Conservation (phyloP, 1,284 basidiomycete genomes). For the Trichosporon asahii region DNA sequence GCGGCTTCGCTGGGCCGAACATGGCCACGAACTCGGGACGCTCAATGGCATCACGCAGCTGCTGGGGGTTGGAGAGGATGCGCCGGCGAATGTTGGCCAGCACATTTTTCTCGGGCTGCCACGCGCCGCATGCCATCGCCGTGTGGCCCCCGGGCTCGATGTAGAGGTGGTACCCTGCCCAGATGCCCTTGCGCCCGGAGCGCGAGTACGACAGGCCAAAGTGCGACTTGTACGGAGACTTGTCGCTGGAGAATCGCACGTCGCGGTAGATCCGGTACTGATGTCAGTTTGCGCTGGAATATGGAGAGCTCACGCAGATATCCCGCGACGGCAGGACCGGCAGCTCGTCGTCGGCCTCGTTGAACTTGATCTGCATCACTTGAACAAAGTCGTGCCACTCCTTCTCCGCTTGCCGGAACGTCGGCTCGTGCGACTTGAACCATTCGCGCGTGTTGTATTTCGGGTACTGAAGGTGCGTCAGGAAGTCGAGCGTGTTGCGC, state of each 20-base stretch:
- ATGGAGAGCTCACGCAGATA: conserved; percentile 61
- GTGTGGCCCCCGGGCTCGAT: conserved; percentile 66
- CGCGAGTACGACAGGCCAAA: conserved; percentile 54
- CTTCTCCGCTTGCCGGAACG: conserved; percentile 74
- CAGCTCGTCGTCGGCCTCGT: conserved; percentile 71
- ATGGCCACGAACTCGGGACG: conserved; percentile 63
- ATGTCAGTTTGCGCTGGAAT: neutral
- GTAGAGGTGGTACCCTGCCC: conserved; percentile 48
- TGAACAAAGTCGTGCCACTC: conserved; percentile 84
- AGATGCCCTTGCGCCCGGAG: conserved; percentile 49
- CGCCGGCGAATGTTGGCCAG: conserved; percentile 68
- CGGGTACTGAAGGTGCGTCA: conserved; percentile 67
- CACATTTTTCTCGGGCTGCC: conserved; percentile 79
- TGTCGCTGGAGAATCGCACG: conserved; percentile 68
- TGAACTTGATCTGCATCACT: conserved; percentile 62
- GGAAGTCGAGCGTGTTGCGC: conserved; percentile 74
- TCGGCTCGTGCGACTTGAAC: conserved; percentile 63
- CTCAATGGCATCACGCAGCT: conserved; percentile 65
- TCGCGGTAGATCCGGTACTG: conserved; percentile 54
- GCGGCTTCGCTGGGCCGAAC: conserved; percentile 67
- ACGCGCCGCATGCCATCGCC: conserved; percentile 72
- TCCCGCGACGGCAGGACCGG: conserved; percentile 82
- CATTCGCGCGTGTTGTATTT: conserved; percentile 82
- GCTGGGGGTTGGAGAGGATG: conserved; percentile 61
- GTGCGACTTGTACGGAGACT: conserved; percentile 80